A percentile compares a stretch with the other conserved stretches of the same genome.
Evolutionary conservation across 495 filamentous ascomycete species (phyloP).

Genomic region (Podospora pseudopauciseta): DNA sequence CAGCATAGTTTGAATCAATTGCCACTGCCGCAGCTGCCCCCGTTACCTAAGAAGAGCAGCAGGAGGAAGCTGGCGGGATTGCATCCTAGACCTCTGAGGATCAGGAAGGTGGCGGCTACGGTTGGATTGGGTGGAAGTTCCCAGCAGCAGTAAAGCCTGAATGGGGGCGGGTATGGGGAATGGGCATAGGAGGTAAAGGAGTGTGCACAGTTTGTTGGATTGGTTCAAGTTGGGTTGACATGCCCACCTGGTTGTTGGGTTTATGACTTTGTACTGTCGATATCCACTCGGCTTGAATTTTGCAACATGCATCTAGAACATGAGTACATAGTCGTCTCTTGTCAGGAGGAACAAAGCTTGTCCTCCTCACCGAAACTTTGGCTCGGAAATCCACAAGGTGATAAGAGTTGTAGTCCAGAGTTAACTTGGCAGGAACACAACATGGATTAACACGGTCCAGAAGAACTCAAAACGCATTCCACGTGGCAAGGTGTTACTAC

Average conservation of each 20-base stretch:
- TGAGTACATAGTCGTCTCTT: no score
- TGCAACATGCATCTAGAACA: no score
- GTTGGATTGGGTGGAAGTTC: background rate
- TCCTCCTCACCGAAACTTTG: background rate
- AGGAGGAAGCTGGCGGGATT: constrained; percentile 4
- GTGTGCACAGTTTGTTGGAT: background rate
- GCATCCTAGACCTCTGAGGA: constrained; percentile 8
- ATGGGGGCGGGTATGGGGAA: background rate
- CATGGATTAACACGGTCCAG: no score
- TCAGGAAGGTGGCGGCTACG: background rate
- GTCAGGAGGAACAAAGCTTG: no score
- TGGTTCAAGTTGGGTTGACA: background rate
- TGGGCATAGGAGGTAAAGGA: background rate
- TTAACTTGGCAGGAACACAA: no score
- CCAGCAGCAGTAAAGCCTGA: background rate
- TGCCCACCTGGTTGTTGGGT: background rate
- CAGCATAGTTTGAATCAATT: background rate
- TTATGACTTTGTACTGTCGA: background rate
- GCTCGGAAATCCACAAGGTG: background rate
- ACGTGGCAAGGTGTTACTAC: background rate
- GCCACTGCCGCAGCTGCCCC: background rate
- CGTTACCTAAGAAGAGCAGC: constrained; percentile 11
- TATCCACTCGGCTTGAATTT: no score
- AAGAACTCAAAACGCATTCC: background rate
- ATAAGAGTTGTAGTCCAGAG: background rate